phyloP scores from a whole-genome alignment of 169 alveolate genomes.

The Besnoitia besnoiti region DNA sequence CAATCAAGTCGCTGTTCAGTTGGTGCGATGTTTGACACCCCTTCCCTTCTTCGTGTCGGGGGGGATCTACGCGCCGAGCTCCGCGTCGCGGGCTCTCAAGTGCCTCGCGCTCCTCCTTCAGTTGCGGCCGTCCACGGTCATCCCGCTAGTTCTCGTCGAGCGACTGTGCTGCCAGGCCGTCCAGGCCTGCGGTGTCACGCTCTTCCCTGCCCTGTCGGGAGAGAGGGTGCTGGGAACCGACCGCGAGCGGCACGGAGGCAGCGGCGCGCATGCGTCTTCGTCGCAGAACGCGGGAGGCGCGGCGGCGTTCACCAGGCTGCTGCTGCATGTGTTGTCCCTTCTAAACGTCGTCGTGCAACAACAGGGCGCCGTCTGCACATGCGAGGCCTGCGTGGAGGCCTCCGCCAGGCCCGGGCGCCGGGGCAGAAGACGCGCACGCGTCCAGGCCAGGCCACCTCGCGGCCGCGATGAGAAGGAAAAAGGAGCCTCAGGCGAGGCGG shows the following conservation, averaged over 20 bases:
- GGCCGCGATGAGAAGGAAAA: too few relatives aligned
- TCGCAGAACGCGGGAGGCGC: slow-evolving; percentile 51
- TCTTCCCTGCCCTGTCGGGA: neutral
- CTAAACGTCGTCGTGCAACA: slow-evolving; percentile 45
- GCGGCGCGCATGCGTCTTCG: slow-evolving; percentile 47
- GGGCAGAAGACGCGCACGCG: too few relatives aligned
- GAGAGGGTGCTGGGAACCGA: slow-evolving; percentile 22
- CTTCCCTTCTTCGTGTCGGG: neutral
- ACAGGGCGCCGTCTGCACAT: slow-evolving; percentile 55
- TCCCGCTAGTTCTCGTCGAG: slow-evolving; percentile 59
- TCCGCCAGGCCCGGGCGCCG: neutral
- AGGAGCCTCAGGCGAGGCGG: too few relatives aligned
- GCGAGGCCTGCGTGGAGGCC: slow-evolving; percentile 48
- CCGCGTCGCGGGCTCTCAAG: slow-evolving; percentile 40
- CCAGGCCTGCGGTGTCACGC: slow-evolving; percentile 8
- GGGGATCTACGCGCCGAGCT: neutral
- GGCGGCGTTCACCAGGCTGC: slow-evolving; percentile 44
- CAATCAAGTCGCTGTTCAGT: neutral
- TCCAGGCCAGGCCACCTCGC: too few relatives aligned
- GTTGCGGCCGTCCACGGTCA: slow-evolving; percentile 35
- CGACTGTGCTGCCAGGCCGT: slow-evolving; percentile 59
- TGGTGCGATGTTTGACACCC: slow-evolving; percentile 20
- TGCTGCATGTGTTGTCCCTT: slow-evolving; percentile 49
- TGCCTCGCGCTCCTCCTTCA: slow-evolving; percentile 61
- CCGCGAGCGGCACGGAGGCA: slow-evolving; percentile 23